Conservation (phyloP, 495 filamentous ascomycete species). For the Tuber umbilicatum region DNA sequence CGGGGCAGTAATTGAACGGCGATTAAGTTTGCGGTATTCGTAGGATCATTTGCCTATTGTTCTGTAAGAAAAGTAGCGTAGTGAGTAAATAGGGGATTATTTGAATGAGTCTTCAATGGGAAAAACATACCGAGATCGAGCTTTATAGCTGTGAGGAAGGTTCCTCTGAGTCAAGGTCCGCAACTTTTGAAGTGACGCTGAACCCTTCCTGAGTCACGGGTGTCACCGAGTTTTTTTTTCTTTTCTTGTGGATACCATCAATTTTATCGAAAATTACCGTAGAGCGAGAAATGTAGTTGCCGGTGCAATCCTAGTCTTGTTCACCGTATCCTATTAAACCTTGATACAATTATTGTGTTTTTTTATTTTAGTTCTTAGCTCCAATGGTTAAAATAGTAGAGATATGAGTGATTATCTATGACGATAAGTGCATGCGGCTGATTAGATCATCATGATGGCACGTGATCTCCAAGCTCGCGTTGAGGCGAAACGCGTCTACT, state of each 20-base stretch:
- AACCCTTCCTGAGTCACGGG: not conserved
- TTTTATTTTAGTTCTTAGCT: not conserved
- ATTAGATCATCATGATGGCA: not conserved
- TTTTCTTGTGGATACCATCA: not conserved
- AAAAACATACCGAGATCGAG: not conserved
- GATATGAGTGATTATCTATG: conserved; percentile 29
- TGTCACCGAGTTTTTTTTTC: not conserved
- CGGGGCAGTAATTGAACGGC: not conserved
- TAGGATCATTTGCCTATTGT: not conserved
- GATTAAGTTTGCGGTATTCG: not conserved
- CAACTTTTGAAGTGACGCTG: not conserved
- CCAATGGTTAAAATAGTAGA: not conserved
- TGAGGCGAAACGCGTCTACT: not conserved
- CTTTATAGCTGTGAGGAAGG: not conserved
- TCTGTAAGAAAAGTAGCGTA: not conserved
- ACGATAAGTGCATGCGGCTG: conserved; percentile 11
- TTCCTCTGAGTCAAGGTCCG: not conserved
- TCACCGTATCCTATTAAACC: not conserved
- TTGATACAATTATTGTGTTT: not conserved
- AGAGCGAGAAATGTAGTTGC: not conserved
- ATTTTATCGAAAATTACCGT: not conserved
- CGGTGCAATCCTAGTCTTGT: not conserved
- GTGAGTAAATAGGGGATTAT: not conserved
- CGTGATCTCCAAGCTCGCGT: not conserved
- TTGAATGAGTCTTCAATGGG: not conserved